Conservation (phyloP, 257 asterid genomes). For the Solanum ahanhuiri region DNA sequence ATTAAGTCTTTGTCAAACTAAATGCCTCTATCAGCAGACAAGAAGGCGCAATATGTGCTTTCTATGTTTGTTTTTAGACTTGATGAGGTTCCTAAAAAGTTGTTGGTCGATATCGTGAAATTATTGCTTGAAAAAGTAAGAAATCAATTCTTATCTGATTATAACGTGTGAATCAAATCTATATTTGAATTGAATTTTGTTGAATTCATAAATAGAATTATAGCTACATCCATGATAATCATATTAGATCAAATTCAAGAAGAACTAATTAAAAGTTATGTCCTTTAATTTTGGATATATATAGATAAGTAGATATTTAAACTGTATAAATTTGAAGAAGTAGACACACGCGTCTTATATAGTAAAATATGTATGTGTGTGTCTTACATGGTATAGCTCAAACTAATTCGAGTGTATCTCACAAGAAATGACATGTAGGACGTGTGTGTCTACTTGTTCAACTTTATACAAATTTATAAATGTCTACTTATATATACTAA, state of each 20-base stretch:
- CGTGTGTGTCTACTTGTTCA: too few species aligned
- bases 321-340: too few species aligned
- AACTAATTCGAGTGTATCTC: too few species aligned
- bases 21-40: not conserved
- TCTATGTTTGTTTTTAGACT: not conserved
- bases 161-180: not conserved
- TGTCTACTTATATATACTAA: too few species aligned
- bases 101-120: not conserved
- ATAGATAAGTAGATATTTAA: too few species aligned
- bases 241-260: not conserved
- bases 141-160: not conserved
- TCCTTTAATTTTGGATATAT: too few species aligned
- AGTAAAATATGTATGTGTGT: too few species aligned
- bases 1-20: not conserved
- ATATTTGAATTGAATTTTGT: not conserved
- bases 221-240: not conserved
- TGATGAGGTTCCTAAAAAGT: not conserved
- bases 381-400: not conserved
- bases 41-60: not conserved
- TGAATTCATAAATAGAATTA: not conserved
- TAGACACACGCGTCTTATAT: too few species aligned
- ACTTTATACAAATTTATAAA: not conserved
- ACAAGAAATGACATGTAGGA: too few species aligned
- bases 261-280: too few species aligned
- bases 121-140: not conserved